phyloP scores from a whole-genome alignment of 116 monocot genomes.

The Posidonia oceanica region DNA sequence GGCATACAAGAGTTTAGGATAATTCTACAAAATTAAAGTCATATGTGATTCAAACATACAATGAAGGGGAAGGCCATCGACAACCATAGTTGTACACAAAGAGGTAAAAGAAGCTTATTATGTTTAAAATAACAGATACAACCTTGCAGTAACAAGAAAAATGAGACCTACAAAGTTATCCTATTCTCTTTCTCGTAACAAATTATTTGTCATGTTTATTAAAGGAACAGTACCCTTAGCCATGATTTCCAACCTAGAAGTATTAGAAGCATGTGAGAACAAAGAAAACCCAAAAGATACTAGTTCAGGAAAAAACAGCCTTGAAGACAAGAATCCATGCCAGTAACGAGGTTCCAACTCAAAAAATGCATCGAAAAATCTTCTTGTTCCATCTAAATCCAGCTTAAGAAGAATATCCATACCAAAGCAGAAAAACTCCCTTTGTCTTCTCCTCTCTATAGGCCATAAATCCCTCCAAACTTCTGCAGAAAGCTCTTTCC shows the following conservation, averaged over 20 bases:
- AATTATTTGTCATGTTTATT: constrained; percentile 45
- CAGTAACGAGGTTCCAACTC: constrained; percentile 52
- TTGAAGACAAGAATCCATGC: constrained; percentile 63
- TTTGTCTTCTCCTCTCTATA: constrained; percentile 32
- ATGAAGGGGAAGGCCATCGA: neutral
- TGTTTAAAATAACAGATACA: neutral
- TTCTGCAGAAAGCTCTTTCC: constrained; percentile 8
- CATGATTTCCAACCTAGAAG: constrained; percentile 46
- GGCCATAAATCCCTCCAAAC: constrained; percentile 68
- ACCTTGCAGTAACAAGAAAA: neutral
- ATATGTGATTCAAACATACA: neutral
- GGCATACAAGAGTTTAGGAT: neutral
- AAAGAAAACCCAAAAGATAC: constrained; percentile 31
- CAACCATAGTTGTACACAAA: neutral
- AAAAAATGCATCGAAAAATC: constrained; percentile 74
- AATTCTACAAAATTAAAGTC: neutral
- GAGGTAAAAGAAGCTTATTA: neutral
- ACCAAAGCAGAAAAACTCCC: constrained; percentile 78
- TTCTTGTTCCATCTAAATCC: constrained; percentile 52
- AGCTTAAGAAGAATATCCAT: constrained; percentile 71
- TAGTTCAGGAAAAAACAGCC: constrained; percentile 49
- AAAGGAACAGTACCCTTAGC: constrained; percentile 60
- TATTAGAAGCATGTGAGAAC: constrained; percentile 43
- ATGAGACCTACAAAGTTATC: neutral
- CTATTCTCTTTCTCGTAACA: constrained; percentile 21